Evolutionary conservation across 2,329 filamentous ascomycete species (phyloP).

Genomic region (Emydomyces testavorans): DNA sequence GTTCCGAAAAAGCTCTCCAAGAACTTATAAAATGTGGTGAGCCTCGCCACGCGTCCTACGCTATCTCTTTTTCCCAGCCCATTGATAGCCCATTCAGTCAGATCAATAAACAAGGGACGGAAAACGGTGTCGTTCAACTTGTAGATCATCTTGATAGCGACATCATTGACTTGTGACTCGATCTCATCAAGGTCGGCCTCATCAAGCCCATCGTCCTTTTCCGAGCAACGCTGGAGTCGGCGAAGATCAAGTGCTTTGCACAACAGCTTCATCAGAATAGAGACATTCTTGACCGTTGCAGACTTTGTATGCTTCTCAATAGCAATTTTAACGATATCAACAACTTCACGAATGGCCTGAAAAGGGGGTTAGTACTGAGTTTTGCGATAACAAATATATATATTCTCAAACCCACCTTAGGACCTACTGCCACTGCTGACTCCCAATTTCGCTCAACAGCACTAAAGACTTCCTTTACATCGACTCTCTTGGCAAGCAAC

Average conservation of each 20-base stretch:
- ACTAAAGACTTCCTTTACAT: conserved; percentile 63
- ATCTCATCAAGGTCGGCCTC: conserved; percentile 43
- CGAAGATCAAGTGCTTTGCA: conserved; percentile 43
- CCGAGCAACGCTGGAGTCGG: conserved; percentile 28
- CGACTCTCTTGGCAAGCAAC: conserved; percentile 64
- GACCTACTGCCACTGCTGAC: conserved; percentile 50
- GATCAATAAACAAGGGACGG: conserved; percentile 73
- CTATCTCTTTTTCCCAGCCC: conserved; percentile 52
- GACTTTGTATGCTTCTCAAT: conserved; percentile 70
- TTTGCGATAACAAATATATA: not conserved
- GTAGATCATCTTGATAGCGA: conserved; percentile 79
- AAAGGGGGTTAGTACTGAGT: conserved; percentile 16
- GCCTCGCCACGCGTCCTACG: conserved; percentile 48
- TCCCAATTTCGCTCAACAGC: conserved; percentile 62
- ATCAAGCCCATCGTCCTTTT: conserved; percentile 32
- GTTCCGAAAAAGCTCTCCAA: conserved; percentile 66
- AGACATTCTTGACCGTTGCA: conserved; percentile 62
- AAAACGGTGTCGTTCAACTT: conserved; percentile 93
- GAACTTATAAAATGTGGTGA: conserved; percentile 72
- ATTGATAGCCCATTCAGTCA: conserved; percentile 68
- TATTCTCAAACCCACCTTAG: conserved; percentile 20
- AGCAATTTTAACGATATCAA: conserved; percentile 57
- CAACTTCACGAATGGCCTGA: conserved; percentile 55
- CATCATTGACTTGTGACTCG: conserved; percentile 56
- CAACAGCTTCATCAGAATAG: conserved; percentile 52